phyloP scores from a whole-genome alignment of 73 alveolate species.

The Blepharisma japonicum region DNA sequence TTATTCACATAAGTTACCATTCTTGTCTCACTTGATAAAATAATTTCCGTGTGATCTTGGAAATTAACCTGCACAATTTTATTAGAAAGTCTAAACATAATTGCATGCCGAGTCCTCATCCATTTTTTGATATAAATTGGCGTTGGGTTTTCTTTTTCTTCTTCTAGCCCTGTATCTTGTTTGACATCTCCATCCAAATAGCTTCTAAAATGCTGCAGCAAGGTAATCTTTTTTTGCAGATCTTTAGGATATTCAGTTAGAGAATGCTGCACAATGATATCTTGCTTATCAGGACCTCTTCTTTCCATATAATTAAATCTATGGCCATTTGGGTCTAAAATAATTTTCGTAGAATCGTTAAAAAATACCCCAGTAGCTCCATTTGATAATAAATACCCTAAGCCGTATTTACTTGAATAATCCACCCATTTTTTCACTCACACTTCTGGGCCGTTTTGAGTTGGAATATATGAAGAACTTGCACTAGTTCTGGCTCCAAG shows the following conservation, averaged over 20 bases:
- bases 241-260: constrained; percentile 80
- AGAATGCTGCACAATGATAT: constrained; percentile 43
- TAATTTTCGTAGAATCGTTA: constrained; percentile 55
- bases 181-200: constrained; percentile 39
- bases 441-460: neutral
- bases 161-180: constrained; percentile 20
- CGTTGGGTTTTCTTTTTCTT: neutral
- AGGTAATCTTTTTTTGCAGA: constrained; percentile 84
- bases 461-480: neutral
- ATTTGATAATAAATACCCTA: constrained; percentile 49
- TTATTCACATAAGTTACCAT: constrained; percentile 94
- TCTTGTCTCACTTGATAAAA: constrained; percentile 82
- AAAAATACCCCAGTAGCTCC: constrained; percentile 56
- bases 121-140: constrained; percentile 89
- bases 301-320: constrained; percentile 55
- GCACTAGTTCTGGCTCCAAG: too few species aligned
- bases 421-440: constrained; percentile 58
- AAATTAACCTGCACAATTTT: constrained; percentile 96
- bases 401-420: constrained; percentile 54
- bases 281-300: constrained; percentile 62
- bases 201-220: constrained; percentile 84
- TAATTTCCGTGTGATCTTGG: constrained; percentile 94
- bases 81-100: constrained; percentile 93
- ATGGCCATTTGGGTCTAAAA: constrained; percentile 30
- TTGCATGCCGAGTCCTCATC: constrained; percentile 96